Evolutionary conservation across 1,139 yeast species (phyloP).

Genomic region (Waltiozyma sp.): DNA sequence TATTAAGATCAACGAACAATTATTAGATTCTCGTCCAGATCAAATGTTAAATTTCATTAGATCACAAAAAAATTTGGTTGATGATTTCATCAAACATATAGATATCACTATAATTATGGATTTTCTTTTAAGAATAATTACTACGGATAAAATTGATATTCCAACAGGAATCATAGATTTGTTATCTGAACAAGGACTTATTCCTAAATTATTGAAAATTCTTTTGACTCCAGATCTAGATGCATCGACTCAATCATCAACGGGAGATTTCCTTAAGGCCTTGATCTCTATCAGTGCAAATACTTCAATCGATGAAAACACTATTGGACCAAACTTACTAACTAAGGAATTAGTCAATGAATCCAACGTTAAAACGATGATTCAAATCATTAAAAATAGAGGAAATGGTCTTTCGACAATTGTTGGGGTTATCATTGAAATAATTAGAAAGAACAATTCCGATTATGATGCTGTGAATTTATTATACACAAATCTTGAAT

Average conservation of each 20-base stretch:
- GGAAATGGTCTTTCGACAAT: constrained; percentile 89
- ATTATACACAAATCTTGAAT: constrained; percentile 62
- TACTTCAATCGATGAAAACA: constrained; percentile 54
- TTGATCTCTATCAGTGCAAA: constrained; percentile 87
- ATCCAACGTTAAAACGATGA: constrained; percentile 48
- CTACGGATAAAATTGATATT: constrained; percentile 53
- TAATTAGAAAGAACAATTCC: constrained; percentile 88
- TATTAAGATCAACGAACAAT: constrained; percentile 86
- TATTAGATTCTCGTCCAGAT: constrained; percentile 68
- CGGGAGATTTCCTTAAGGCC: constrained; percentile 91
- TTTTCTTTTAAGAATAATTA: constrained; percentile 46
- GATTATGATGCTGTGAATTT: constrained; percentile 90
- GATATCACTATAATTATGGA: constrained; percentile 71
- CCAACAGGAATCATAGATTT: constrained; percentile 53
- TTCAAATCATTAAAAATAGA: constrained; percentile 57
- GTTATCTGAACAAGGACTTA: constrained; percentile 37
- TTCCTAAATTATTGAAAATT: constrained; percentile 40
- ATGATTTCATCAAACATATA: constrained; percentile 40
- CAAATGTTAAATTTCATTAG: constrained; percentile 42
- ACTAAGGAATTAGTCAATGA: constrained; percentile 80
- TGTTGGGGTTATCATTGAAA: constrained; percentile 90
- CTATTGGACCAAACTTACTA: constrained; percentile 90
- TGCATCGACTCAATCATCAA: constrained; percentile 77
- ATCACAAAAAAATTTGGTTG: constrained; percentile 40
- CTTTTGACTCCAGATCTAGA: constrained; percentile 32